phyloP scores from a whole-genome alignment of 768 basidiomycete genomes.

The Phanerochaete sordida region DNA sequence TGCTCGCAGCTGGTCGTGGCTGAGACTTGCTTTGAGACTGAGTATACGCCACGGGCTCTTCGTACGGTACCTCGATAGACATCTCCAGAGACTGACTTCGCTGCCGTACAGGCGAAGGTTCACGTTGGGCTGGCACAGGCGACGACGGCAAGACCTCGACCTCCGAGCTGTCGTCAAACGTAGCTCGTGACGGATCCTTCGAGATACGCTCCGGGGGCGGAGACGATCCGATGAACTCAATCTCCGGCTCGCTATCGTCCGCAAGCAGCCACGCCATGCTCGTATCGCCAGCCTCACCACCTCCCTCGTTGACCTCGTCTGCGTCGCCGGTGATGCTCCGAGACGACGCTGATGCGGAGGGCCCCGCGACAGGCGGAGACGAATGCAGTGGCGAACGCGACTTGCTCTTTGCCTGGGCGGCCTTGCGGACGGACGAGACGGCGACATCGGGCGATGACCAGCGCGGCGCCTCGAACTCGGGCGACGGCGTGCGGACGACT shows the following conservation, averaged over 20 bases:
- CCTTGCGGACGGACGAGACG: neutral
- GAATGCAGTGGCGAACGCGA: neutral
- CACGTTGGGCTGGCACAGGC: neutral
- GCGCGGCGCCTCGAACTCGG: neutral
- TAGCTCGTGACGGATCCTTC: neutral
- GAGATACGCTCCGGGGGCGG: constrained; percentile 23
- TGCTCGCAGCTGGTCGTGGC: neutral
- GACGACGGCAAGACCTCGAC: neutral
- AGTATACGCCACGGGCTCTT: neutral
- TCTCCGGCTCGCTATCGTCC: constrained; percentile 54
- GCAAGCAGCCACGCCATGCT: constrained; percentile 67
- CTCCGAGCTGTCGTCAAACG: neutral
- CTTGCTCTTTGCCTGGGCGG: neutral
- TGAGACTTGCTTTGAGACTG: neutral
- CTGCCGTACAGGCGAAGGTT: neutral
- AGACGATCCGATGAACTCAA: constrained; percentile 48
- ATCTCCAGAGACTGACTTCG: neutral
- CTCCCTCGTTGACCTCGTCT: neutral
- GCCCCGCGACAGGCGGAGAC: neutral
- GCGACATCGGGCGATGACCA: neutral
- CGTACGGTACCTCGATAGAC: neutral
- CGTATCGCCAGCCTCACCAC: constrained; percentile 19
- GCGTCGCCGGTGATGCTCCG: constrained; percentile 11
- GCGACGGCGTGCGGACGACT: neutral
- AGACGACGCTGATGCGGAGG: constrained; percentile 14